These are phyloP conservation scores for Babesia ovis DNA, from an alignment of 169 alveolate genomes.

Conservation along the genomic window DNA sequence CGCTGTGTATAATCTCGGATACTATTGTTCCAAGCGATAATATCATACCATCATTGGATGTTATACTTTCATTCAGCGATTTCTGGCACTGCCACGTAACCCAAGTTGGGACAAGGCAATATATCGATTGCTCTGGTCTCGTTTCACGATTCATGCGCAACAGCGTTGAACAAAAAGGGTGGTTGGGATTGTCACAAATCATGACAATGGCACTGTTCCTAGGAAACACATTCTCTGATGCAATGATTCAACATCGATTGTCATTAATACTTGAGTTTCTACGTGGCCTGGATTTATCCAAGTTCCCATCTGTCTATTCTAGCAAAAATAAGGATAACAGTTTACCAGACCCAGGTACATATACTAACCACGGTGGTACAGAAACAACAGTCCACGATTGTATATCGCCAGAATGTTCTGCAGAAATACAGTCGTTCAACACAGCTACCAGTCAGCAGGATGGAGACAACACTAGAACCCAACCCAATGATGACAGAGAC, in stretches of 20 bases:
- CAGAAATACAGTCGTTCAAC: background rate
- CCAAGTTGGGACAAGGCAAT: background rate
- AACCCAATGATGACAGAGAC: background rate
- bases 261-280: conserved; percentile 6
- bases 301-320: background rate
- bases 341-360: background rate
- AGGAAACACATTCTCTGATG: conserved; percentile 7
- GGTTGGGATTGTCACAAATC: conserved; percentile 18
- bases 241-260: background rate
- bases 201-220: conserved; percentile 18
- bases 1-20: conserved; percentile 3
- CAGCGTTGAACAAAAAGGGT: background rate
- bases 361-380: background rate
- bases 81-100: background rate
- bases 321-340: background rate
- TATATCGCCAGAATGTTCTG: background rate
- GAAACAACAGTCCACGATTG: background rate
- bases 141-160: conserved; percentile 7
- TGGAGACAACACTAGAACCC: background rate
- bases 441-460: background rate
- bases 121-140: background rate
- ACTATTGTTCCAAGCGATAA: background rate
- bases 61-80: conserved; percentile 16
- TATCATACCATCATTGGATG: background rate
- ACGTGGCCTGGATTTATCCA: background rate